phyloP scores from a whole-genome alignment of 2,329 filamentous ascomycete genomes.

The Sclerotiophoma versabilis region DNA sequence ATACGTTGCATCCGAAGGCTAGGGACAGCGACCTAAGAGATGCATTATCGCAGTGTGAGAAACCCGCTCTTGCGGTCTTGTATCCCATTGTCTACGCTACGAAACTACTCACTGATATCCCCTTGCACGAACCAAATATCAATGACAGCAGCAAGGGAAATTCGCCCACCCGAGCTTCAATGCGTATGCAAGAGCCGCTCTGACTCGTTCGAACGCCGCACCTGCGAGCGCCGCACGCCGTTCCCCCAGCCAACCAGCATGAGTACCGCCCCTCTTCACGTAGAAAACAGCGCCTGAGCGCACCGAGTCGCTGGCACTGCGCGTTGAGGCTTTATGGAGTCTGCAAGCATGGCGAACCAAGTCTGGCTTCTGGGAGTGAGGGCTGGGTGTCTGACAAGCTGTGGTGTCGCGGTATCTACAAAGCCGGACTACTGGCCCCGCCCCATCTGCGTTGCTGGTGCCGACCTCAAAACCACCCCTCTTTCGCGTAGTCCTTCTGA shows the following conservation, averaged over 20 bases:
- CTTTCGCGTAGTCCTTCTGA: constrained; percentile 5
- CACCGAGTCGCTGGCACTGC: constrained; percentile 8
- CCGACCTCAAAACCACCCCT: constrained; percentile 15
- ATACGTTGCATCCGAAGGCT: constrained; percentile 16
- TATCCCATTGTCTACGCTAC: constrained; percentile 20
- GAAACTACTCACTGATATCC: constrained; percentile 18
- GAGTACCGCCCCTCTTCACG: constrained; percentile 22
- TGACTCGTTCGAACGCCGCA: neutral
- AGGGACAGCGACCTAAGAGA: constrained; percentile 17
- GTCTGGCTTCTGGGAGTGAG: neutral
- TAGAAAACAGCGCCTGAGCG: constrained; percentile 18
- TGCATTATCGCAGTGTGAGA: constrained; percentile 14
- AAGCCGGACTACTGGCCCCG: neutral
- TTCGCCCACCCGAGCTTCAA: constrained; percentile 27
- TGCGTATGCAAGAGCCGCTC: neutral
- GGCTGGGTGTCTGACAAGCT: neutral
- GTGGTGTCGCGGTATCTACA: neutral
- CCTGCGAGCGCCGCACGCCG: constrained; percentile 11
- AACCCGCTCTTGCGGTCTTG: constrained; percentile 18
- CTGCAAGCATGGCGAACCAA: constrained; percentile 12
- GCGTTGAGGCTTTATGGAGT: constrained; percentile 7
- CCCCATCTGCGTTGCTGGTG: constrained; percentile 4
- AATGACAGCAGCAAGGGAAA: constrained; percentile 12
- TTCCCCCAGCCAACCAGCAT: constrained; percentile 10
- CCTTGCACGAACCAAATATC: constrained; percentile 1